Conservation (phyloP, 495 filamentous ascomycete genomes). For the Chlorociboria aeruginascens region DNA sequence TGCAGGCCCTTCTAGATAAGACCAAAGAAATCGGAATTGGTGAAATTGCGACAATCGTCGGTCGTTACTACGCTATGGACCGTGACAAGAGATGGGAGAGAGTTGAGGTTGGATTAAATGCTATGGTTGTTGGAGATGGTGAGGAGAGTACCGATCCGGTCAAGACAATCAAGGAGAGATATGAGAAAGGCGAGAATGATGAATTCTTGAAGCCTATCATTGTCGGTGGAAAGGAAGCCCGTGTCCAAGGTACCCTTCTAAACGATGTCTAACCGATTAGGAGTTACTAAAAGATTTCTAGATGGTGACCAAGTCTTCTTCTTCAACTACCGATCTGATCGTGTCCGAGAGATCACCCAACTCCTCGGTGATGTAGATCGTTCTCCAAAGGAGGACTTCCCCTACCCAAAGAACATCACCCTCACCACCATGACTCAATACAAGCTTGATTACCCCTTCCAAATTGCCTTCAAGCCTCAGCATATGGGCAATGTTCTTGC, state of each 20-base stretch:
- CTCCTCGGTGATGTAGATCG: constrained; percentile 84
- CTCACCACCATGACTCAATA: constrained; percentile 98
- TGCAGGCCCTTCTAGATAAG: constrained; percentile 69
- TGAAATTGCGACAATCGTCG: constrained; percentile 85
- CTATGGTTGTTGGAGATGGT: constrained; percentile 73
- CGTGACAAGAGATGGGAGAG: constrained; percentile 99
- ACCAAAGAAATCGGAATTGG: constrained; percentile 76
- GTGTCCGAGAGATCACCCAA: constrained; percentile 93
- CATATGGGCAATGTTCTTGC: constrained; percentile 93
- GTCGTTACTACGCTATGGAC: constrained; percentile 98
- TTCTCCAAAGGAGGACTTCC: constrained; percentile 80
- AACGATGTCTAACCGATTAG: neutral
- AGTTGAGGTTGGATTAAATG: constrained; percentile 79
- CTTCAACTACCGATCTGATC: constrained; percentile 99
- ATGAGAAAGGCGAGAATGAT: constrained; percentile 78
- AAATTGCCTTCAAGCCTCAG: constrained; percentile 88
- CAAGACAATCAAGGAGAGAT: constrained; percentile 75
- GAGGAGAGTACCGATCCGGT: constrained; percentile 75
- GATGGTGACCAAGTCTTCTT: constrained; percentile 94
- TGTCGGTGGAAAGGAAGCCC: constrained; percentile 68
- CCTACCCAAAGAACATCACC: constrained; percentile 83
- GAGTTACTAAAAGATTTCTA: constrained; percentile 22
- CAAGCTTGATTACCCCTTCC: constrained; percentile 89
- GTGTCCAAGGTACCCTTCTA: constrained; percentile 58
- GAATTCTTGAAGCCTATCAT: constrained; percentile 99